Conservation (phyloP, 2,329 filamentous ascomycete genomes). For the Sodiomyces alkalinus region DNA sequence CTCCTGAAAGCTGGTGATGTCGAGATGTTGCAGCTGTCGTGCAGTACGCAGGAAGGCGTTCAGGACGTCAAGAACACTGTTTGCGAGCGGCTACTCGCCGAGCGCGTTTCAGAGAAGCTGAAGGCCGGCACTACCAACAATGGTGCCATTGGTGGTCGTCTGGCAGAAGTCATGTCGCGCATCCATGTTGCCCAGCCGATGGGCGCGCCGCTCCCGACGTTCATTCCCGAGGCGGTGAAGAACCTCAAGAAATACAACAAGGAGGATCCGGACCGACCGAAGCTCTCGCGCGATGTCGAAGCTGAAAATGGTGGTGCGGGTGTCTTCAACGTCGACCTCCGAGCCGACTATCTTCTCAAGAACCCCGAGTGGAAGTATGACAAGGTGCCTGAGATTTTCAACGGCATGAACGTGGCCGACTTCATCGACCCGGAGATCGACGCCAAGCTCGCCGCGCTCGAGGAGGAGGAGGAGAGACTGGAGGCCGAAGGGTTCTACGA, state of each 20-base stretch:
- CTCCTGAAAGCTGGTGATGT: conserved; percentile 80
- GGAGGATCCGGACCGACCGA: conserved; percentile 68
- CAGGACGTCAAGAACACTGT: conserved; percentile 91
- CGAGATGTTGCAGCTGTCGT: conserved; percentile 84
- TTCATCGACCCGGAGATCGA: conserved; percentile 97
- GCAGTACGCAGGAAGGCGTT: conserved; percentile 87
- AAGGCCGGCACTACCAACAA: conserved; percentile 73
- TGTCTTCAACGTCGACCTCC: conserved; percentile 89
- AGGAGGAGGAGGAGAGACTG: conserved; percentile 89
- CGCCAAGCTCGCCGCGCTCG: conserved; percentile 74
- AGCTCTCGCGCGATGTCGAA: conserved; percentile 74
- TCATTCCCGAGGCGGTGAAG: conserved; percentile 76
- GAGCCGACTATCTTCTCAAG: conserved; percentile 74
- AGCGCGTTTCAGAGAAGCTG: conserved; percentile 88
- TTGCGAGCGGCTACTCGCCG: conserved; percentile 83
- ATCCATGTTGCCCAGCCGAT: conserved; percentile 96
- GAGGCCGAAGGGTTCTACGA: conserved; percentile 91
- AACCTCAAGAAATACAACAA: conserved; percentile 79
- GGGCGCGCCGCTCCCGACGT: conserved; percentile 67
- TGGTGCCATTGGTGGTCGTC: conserved; percentile 62
- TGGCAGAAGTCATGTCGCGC: conserved; percentile 80
- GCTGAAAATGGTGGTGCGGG: conserved; percentile 87
- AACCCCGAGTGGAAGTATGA: conserved; percentile 93
- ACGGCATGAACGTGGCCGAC: conserved; percentile 96
- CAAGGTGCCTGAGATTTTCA: conserved; percentile 82